Evolutionary conservation across 257 asterid species (phyloP).

Genomic region (Solanum verrucosum): DNA sequence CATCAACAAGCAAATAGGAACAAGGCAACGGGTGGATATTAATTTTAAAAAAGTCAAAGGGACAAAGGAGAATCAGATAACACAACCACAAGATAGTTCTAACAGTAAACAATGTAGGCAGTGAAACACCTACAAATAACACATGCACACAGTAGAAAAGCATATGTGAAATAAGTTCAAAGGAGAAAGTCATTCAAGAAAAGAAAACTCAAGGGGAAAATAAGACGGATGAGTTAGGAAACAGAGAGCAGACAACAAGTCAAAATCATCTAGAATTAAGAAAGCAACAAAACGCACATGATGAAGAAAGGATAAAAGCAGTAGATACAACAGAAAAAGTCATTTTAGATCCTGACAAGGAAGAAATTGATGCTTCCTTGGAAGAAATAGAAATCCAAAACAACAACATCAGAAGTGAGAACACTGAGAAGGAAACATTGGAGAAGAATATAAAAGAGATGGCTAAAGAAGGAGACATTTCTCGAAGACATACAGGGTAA

Average conservation of each 20-base stretch:
- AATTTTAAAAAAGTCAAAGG: background rate
- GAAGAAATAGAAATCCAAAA: no score
- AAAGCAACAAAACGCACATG: background rate
- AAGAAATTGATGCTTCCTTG: background rate
- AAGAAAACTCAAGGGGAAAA: background rate
- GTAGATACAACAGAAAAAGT: no score
- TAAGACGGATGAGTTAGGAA: background rate
- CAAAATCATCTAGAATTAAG: no score
- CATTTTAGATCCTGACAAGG: background rate
- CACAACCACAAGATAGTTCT: background rate
- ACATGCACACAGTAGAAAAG: background rate
- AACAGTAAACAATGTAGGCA: background rate
- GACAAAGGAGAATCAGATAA: background rate
- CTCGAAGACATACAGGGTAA: background rate
- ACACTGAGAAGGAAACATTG: background rate
- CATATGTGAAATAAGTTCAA: no score
- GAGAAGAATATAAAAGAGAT: background rate
- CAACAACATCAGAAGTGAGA: background rate
- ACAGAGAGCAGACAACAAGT: background rate
- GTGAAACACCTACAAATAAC: no score
- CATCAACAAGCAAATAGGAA: background rate
- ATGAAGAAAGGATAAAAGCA: no score
- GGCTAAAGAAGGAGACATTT: background rate
- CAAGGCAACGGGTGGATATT: background rate
- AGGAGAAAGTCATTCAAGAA: background rate